Evolutionary conservation across 2,329 filamentous ascomycete genomes (phyloP).

Genomic region (Monilinia fructigena): DNA sequence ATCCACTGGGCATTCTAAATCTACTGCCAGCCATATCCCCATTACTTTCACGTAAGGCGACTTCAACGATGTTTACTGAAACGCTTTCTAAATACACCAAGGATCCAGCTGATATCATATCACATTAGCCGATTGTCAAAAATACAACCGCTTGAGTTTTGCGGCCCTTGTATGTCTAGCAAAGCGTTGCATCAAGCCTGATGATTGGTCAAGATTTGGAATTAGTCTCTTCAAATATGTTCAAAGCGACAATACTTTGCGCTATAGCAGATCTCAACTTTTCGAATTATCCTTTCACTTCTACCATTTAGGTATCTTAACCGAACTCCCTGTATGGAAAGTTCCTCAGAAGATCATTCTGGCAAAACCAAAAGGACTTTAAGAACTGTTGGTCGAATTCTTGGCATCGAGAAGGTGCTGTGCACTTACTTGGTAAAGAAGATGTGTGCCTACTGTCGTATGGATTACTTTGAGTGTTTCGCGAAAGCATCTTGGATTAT

Average conservation of each 20-base stretch:
- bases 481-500: background rate
- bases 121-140: background rate
- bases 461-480: conserved; percentile 25
- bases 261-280: background rate
- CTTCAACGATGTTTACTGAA: conserved; percentile 25
- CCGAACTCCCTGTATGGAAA: too few relatives aligned
- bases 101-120: background rate
- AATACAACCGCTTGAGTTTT: conserved; percentile 13
- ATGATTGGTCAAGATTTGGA: background rate
- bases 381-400: background rate
- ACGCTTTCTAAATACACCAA: background rate
- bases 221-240: background rate
- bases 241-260: background rate
- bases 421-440: background rate
- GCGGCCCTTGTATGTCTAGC: conserved; percentile 5
- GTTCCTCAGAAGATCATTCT: background rate
- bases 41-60: conserved; percentile 18
- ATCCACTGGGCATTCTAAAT: conserved; percentile 26
- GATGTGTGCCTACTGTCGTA: conserved; percentile 13
- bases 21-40: conserved; percentile 24
- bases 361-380: background rate
- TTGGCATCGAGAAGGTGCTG: background rate
- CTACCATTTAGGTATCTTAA: background rate
- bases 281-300: background rate
- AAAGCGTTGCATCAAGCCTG: background rate